Evolutionary conservation across 164 flowering plant species (phyloP), one percentile per base, ranked within the genome.

Genomic region (Pachysandra terminalis): DNA sequence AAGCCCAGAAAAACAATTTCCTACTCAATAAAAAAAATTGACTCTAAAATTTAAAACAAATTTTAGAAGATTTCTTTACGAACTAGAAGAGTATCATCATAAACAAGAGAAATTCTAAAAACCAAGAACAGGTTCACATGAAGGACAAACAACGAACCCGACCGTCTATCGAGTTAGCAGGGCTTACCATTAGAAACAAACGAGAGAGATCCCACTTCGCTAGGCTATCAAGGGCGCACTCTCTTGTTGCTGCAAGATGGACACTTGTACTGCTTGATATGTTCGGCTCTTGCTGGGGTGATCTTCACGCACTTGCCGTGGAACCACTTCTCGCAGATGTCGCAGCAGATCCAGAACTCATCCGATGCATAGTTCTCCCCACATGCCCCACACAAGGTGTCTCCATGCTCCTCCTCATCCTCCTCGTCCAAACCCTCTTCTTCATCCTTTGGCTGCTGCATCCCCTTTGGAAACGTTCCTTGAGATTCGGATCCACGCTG

Each of bases 201-300:
- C 52, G 19, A 48, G 25, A 67, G 69, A 70, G 61, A 67, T 65
- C 32, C 63, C 51, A 59, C 66, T 66, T 63, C 16, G 1, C 68
- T 40, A 15, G 15, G 45, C 9, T 48, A 65, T 81, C 77, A 84
- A 60, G 80, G 83, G 22, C 91, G 83, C 0, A 81, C 83, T 78
- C 87, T 84, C 81, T 89, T 91, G 84, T 85, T 89, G 84, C 85
- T 87, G 84, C 96, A 92, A 12, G 88, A 75, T 7, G 98, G 96
- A 80, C 98, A 92, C 74, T 90, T 90, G 87, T 90, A 93, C 78
- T 90, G 98, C 87, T 90, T 92, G 83, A 92, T 92, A 69, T 92
- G 92, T 79, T 90, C 94, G 22, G 97, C 97, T 65, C 82, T 82
- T 2, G 93, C 91, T 17, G 91, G 91, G 54, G 96, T 90, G 73